These are phyloP conservation scores for Batkoa obscura DNA, from an alignment of 371 early-diverging fungal genomes.

Conservation along the genomic window DNA sequence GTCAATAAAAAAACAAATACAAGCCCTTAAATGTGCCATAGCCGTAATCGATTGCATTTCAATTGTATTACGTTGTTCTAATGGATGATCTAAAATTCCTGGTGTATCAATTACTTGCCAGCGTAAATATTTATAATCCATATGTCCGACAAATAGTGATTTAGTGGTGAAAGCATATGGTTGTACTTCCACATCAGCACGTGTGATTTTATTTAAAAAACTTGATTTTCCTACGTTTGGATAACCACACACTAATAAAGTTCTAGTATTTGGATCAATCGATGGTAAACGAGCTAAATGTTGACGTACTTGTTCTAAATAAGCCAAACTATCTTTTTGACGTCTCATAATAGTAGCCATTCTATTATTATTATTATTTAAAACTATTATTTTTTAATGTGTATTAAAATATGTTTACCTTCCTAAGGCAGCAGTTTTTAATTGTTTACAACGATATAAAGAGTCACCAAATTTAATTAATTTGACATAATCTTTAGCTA, in stretches of 20 bases:
- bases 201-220: constrained; percentile 99
- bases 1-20: constrained; percentile 98
- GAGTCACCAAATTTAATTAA: constrained; percentile 99
- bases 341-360: constrained; percentile 99
- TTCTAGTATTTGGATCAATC: constrained; percentile 98
- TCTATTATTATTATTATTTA: constrained; percentile 13
- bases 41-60: constrained; percentile 99
- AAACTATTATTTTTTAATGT: not conserved
- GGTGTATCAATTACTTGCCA: constrained; percentile 99
- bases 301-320: constrained; percentile 99
- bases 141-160: constrained; percentile 99
- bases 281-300: constrained; percentile 94
- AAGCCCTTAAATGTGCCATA: constrained; percentile 95
- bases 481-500: constrained; percentile 95
- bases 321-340: constrained; percentile 94
- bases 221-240: constrained; percentile 99
- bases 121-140: constrained; percentile 99
- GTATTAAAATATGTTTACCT: constrained; percentile 13
- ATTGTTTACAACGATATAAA: constrained; percentile 97
- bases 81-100: constrained; percentile 98
- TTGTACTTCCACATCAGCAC: constrained; percentile 99
- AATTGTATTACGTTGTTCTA: constrained; percentile 99
- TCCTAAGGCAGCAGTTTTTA: constrained; percentile 98
- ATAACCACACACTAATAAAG: constrained; percentile 98
- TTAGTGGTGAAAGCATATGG: constrained; percentile 99